Base-by-base conservation (phyloP, 1,284 basidiomycete genomes). In the Cutaneotrichosporon mucoides region DNA sequence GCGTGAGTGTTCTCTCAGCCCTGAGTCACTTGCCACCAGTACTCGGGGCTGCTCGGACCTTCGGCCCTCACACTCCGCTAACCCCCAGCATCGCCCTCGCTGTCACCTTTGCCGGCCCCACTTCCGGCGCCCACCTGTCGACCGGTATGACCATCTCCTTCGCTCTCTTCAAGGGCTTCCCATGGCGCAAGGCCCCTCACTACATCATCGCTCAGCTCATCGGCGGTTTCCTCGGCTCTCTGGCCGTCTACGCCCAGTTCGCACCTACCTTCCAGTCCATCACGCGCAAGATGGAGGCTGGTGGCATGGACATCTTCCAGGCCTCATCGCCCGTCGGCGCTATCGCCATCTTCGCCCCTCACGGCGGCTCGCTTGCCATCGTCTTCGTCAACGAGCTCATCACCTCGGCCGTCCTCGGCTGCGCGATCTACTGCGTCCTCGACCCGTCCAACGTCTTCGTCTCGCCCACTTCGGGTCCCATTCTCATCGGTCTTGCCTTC, bases 181-280 rank as follows among this genome's bases (percentile, higher is more conserved):
- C 73, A 2, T 73, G 71, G 71, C 60, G 65, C 52, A 73, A 72
- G 59, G 68, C 64, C 0, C 72, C 71, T 2, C 66, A 60, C 7
- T 75, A 73, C 63, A 56, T 68, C 35, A 4, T 72, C 10, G 68
- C 69, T 1, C 73, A 75, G 59, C 43, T 72, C 6, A 33, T 68
- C 9, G 73, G 73, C 33, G 70, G 65, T n/a, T 57, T 63, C 16
- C 5, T 57, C 36, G 62, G 40, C 24, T 45, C 52, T 1, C 15
- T 51, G 10, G 3, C 55, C 9, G 56, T 60, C 5, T 60, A 57
- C 37, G 53, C 46, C 12, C 56, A 55, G 42, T 60, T 44, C 13
- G 15, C 36, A 3, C 43, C 55, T 9, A 6, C 40, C 2, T 52
- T 63, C 15, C 3, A 40, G n/a, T 38, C 38, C 9, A 53, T 60